A percentile compares a stretch with the other conserved stretches of the same genome.
Evolutionary conservation across 1,284 basidiomycete species (phyloP).

Genomic region (Lignosus rhinocerotis): DNA sequence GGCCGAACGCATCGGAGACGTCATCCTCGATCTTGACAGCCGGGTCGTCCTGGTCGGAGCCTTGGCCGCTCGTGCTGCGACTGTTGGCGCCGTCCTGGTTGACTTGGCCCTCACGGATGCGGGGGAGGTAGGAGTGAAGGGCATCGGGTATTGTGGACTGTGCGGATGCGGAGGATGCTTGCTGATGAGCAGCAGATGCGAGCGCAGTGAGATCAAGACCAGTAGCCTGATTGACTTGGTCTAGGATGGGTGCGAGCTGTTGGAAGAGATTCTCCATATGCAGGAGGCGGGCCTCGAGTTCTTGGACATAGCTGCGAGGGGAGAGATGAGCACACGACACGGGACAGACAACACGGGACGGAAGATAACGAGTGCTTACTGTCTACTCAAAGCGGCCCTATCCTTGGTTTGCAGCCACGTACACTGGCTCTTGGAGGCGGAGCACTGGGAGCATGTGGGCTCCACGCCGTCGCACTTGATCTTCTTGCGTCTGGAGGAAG

Average conservation of each 20-base stretch:
- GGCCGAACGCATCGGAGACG: conserved; percentile 79
- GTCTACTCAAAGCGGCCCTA: conserved; percentile 79
- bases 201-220: conserved; percentile 40
- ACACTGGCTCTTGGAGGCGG: conserved; percentile 69
- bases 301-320: conserved; percentile 74
- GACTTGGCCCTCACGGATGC: conserved; percentile 29
- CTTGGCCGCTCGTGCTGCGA: conserved; percentile 34
- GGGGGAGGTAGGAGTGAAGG: conserved; percentile 32
- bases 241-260: conserved; percentile 74
- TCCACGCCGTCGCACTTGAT: conserved; percentile 86
- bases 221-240: conserved; percentile 55
- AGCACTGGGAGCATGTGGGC: conserved; percentile 81
- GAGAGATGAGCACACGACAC: conserved; percentile 13
- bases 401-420: conserved; percentile 88
- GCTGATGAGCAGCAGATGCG: conserved; percentile 28
- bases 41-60: conserved; percentile 27
- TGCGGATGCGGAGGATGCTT: conserved; percentile 21
- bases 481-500: conserved; percentile 70
- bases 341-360: conserved; percentile 19
- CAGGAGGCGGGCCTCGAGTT: conserved; percentile 78
- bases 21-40: conserved; percentile 61
- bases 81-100: conserved; percentile 33
- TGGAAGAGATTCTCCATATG: conserved; percentile 82
- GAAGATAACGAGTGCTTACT: conserved; percentile 51
- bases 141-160: conserved; percentile 22